Percentiles rank a stretch among this genome's conserved stretches.
Evolutionary conservation across 108 stramenopile species (phyloP).

Genomic region (Nannochloropsis salina): DNA sequence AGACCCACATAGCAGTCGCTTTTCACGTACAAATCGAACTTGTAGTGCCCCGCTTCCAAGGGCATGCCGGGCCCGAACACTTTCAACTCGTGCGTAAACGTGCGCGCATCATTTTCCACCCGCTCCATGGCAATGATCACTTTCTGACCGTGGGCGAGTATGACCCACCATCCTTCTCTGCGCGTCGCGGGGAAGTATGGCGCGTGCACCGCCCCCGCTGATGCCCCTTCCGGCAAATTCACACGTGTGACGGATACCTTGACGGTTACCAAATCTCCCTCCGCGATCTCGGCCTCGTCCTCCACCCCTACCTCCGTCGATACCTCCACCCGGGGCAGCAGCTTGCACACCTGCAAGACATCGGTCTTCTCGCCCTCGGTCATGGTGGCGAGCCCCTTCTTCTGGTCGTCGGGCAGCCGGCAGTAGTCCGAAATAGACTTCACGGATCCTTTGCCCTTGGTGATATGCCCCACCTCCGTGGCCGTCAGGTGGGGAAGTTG

Average conservation of each 20-base stretch:
- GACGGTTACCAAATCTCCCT: slow-evolving; percentile 83
- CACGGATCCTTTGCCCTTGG: slow-evolving; percentile 61
- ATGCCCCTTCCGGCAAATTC: slow-evolving; percentile 76
- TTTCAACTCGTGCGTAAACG: slow-evolving; percentile 68
- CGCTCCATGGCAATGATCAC: slow-evolving; percentile 87
- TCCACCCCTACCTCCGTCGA: slow-evolving; percentile 80
- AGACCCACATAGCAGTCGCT: slow-evolving; percentile 88
- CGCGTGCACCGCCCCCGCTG: slow-evolving; percentile 80
- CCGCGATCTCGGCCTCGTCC: slow-evolving; percentile 90
- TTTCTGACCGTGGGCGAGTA: slow-evolving; percentile 79
- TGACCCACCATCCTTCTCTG: slow-evolving; percentile 91
- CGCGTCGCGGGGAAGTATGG: slow-evolving; percentile 78
- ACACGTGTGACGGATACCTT: slow-evolving; percentile 74
- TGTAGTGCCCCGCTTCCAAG: background rate
- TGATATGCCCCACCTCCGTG: slow-evolving; percentile 66
- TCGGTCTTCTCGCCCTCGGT: slow-evolving; percentile 73
- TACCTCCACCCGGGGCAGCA: slow-evolving; percentile 73
- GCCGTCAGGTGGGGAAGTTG: slow-evolving; percentile 85
- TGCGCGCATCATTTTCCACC: slow-evolving; percentile 53
- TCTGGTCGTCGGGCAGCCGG: slow-evolving; percentile 62
- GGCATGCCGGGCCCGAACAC: background rate
- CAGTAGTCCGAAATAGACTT: slow-evolving; percentile 61
- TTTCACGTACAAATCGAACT: slow-evolving; percentile 54
- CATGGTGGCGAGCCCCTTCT: slow-evolving; percentile 74
- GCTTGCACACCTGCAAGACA: slow-evolving; percentile 63